Conservation (phyloP, 768 basidiomycete genomes). For the Suillus lakei region DNA sequence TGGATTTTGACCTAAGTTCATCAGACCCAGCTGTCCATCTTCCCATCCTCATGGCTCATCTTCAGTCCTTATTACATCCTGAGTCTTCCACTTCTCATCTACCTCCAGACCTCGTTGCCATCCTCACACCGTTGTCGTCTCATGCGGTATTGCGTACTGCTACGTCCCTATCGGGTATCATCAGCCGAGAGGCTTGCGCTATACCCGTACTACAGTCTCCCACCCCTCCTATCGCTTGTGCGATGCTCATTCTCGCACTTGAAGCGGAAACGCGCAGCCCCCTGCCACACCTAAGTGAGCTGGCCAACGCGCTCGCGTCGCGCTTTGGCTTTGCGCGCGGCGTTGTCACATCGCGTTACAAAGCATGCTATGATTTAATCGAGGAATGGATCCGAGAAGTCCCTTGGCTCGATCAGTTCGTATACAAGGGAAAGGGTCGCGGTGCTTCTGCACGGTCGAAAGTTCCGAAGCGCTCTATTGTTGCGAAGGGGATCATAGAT, state of each 20-base stretch:
- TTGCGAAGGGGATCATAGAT: slow-evolving; percentile 72
- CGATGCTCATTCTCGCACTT: slow-evolving; percentile 67
- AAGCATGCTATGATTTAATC: slow-evolving; percentile 62
- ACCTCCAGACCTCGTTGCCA: slow-evolving; percentile 38
- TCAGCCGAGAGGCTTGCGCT: slow-evolving; percentile 42
- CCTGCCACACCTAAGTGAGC: slow-evolving; percentile 56
- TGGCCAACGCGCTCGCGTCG: slow-evolving; percentile 59
- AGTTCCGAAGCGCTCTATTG: slow-evolving; percentile 63
- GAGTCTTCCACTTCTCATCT: slow-evolving; percentile 31
- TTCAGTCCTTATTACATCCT: slow-evolving; percentile 45
- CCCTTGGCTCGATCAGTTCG: slow-evolving; percentile 73
- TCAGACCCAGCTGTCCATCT: slow-evolving; percentile 67
- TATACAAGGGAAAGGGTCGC: slow-evolving; percentile 37
- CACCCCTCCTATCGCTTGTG: slow-evolving; percentile 62
- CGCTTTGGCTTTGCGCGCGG: slow-evolving; percentile 55
- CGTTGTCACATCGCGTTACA: slow-evolving; percentile 73
- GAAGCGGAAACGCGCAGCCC: slow-evolving; percentile 66
- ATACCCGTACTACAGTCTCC: slow-evolving; percentile 46
- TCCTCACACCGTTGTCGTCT: slow-evolving; percentile 45
- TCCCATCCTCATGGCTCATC: slow-evolving; percentile 56
- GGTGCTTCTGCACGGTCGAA: slow-evolving; percentile 55
- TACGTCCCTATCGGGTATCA: slow-evolving; percentile 51
- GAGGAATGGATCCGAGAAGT: slow-evolving; percentile 64
- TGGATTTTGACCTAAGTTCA: slow-evolving; percentile 56
- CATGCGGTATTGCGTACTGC: slow-evolving; percentile 45